Base-by-base conservation (phyloP, 345 rosid genomes). In the Rhodamnia argentea region DNA sequence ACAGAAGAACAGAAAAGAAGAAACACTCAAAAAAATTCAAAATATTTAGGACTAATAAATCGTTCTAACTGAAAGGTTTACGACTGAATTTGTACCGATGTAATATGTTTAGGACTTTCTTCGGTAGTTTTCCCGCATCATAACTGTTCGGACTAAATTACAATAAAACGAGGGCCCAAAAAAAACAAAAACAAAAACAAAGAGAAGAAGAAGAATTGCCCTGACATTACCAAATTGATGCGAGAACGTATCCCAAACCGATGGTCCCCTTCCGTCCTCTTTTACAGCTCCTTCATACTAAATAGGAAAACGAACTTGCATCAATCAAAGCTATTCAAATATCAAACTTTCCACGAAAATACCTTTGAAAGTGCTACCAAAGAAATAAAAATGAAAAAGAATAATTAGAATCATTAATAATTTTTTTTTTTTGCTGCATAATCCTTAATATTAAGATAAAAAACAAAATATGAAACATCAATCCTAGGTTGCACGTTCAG, bases 211-310 rank as follows among this genome's bases (percentile, higher is more conserved):
- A 26, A 26, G 20, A 9, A 4, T 16, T 16, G 40, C 0, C 2
- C 16, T 16, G 4, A 32, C 7, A 32, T 88, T 91, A 92, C 96
- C 96, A 76, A 60, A 91, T 84, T 93, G 76, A 87, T 96, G 99
- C 32, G 98, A 92, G 83, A 93, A 97, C 29, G 87, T 90, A 91
- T 96, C 98, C 99, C 99, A 97, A 82, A 97, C 86, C 32, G 97
- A 92, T 2, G 91, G 92, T n/a, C 98, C 98, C 88, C 99, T 94
- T 32, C 98, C 99, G 10, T 89, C 97, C 87, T 86, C 96, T 86
- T 94, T 92, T 87, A 97, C 98, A 24, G 98, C 98, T 88, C 99
- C 99, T 87, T 97, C 99, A 40, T 91, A 89, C 99, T 97, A 15
- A 15, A 40, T 53, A n/a, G 37, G 52, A 50, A 83, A 62, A n/a